Percentiles rank a stretch among this genome's conserved stretches.
Evolutionary conservation across 164 flowering plant genomes (phyloP).

Genomic region (Protea cynaroides): DNA sequence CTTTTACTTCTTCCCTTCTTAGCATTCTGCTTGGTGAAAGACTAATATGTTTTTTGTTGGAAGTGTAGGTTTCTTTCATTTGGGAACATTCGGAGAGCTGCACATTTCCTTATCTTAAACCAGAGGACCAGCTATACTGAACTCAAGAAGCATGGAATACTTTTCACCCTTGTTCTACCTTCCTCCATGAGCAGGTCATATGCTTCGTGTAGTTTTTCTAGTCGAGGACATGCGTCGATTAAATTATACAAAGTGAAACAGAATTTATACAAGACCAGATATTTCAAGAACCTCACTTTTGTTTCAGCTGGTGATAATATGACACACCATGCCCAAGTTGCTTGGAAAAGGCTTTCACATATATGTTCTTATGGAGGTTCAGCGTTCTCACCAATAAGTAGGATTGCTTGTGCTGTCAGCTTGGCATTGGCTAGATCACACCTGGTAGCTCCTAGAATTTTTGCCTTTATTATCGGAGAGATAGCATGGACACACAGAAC

Average conservation of each 20-base stretch:
- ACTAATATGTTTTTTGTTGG: background rate
- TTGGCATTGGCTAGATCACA: slow-evolving; percentile 57
- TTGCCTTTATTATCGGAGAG: slow-evolving; percentile 54
- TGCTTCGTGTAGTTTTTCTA: slow-evolving; percentile 17
- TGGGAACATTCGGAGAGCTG: slow-evolving; percentile 30
- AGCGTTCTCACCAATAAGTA: slow-evolving; percentile 34
- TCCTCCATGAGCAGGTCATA: slow-evolving; percentile 23
- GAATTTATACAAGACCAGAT: background rate
- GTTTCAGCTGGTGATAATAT: slow-evolving; percentile 24
- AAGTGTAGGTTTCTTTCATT: slow-evolving; percentile 39
- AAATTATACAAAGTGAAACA: slow-evolving; percentile 9
- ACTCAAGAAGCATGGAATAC: slow-evolving; percentile 22
- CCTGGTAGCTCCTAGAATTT: slow-evolving; percentile 45
- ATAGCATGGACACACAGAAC: slow-evolving; percentile 29
- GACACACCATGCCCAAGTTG: slow-evolving; percentile 38
- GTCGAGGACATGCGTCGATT: slow-evolving; percentile 21
- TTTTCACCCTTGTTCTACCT: slow-evolving; percentile 20
- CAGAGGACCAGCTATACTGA: slow-evolving; percentile 19
- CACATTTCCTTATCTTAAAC: slow-evolving; percentile 14
- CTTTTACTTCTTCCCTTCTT: background rate
- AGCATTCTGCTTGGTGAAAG: background rate
- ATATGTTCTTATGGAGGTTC: slow-evolving; percentile 26
- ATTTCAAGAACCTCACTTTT: slow-evolving; percentile 14
- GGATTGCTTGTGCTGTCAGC: slow-evolving; percentile 59
- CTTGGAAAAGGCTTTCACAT: slow-evolving; percentile 52